These are phyloP conservation scores for Letharia lupina DNA, from an alignment of 495 filamentous ascomycete species.

Conservation along the genomic window DNA sequence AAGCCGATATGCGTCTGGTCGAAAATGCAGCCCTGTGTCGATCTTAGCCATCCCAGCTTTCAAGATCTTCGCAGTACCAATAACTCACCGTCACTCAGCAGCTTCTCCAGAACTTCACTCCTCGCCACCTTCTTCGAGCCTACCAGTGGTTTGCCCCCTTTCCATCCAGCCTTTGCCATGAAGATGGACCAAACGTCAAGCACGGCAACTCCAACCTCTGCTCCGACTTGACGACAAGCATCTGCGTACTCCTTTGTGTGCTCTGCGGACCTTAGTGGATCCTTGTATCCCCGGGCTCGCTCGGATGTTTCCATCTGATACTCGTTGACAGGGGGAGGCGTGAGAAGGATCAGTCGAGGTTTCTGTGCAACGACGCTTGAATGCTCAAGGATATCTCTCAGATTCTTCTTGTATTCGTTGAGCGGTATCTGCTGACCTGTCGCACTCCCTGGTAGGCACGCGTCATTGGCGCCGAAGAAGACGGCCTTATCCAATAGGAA, in stretches of 20 bases:
- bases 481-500: slow-evolving; percentile 45
- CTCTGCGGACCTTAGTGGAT: slow-evolving; percentile 51
- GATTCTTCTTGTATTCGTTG: slow-evolving; percentile 60
- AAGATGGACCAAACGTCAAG: slow-evolving; percentile 69
- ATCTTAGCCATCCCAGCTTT: slow-evolving; percentile 4
- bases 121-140: slow-evolving; percentile 45
- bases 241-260: slow-evolving; percentile 64
- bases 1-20: slow-evolving; percentile 50
- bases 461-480: slow-evolving; percentile 85
- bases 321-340: slow-evolving; percentile 74
- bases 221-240: slow-evolving; percentile 55
- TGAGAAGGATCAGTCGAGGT: slow-evolving; percentile 65
- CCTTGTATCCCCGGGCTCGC: slow-evolving; percentile 36
- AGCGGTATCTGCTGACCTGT: slow-evolving; percentile 67
- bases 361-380: slow-evolving; percentile 57
- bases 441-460: slow-evolving; percentile 48
- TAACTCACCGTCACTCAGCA: slow-evolving; percentile 54
- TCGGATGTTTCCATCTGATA: slow-evolving; percentile 53
- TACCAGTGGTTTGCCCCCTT: slow-evolving; percentile 44
- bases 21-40: slow-evolving; percentile 53
- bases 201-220: slow-evolving; percentile 53
- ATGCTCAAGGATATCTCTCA: slow-evolving; percentile 61
- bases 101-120: slow-evolving; percentile 39
- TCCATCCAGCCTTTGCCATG: slow-evolving; percentile 57
- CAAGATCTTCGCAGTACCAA: not conserved